Conservation (phyloP, 73 alveolate species). For the Blepharisma stoltei region DNA sequence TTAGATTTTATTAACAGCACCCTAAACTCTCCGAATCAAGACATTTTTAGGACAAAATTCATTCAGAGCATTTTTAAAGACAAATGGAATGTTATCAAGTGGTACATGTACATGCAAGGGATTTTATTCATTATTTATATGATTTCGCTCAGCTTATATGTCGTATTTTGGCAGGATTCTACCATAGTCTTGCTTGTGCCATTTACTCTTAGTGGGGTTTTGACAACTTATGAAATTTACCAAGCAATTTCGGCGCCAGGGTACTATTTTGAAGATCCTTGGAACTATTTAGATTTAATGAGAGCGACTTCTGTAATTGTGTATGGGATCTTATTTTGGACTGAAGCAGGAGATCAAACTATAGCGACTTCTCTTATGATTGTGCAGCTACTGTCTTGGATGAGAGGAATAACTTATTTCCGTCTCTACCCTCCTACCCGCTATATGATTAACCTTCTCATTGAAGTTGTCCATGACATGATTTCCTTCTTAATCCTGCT, state of each 20-base stretch:
- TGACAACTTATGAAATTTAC: background rate
- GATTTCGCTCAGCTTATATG: background rate
- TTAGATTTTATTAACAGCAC: background rate
- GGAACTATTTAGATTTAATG: background rate
- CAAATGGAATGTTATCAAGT: background rate
- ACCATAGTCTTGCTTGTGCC: background rate
- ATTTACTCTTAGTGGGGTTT: background rate
- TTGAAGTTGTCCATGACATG: constrained; percentile 31
- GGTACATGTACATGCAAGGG: constrained; percentile 18
- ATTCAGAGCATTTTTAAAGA: background rate
- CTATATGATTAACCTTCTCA: background rate
- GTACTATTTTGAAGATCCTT: background rate
- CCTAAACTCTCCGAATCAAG: background rate
- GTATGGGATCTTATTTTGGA: background rate
- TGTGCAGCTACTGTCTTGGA: constrained; percentile 11
- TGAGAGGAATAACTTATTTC: constrained; percentile 31
- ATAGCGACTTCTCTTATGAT: background rate
- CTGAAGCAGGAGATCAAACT: background rate
- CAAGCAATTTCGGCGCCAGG: background rate
- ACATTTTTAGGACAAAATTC: background rate
- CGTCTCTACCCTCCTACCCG: constrained; percentile 15
- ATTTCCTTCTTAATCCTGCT: constrained; percentile 11
- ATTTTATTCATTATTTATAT: background rate
- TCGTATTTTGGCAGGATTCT: background rate
- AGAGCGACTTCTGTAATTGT: background rate